A percentile compares a stretch with the other conserved stretches of the same genome.
Evolutionary conservation across 768 basidiomycete species (phyloP).

Genomic region (Hirschioporus abietinus): DNA sequence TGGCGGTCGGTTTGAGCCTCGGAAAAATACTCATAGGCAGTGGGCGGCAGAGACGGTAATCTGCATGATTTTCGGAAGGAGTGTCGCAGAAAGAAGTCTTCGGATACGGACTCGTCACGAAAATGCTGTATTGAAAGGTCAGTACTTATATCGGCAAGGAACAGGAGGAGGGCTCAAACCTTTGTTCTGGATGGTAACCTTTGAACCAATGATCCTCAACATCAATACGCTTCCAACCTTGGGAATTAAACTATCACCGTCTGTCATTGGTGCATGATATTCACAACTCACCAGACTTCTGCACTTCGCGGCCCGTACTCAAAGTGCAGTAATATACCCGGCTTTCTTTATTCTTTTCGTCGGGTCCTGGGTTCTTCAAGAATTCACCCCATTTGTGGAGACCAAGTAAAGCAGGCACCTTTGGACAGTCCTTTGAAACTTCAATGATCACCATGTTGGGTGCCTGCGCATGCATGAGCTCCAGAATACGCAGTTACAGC

Average conservation of each 20-base stretch:
- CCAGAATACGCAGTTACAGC: neutral
- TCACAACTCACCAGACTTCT: conserved; percentile 42
- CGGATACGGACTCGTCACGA: conserved; percentile 37
- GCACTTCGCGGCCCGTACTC: conserved; percentile 35
- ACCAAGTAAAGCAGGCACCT: conserved; percentile 37
- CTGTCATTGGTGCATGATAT: neutral
- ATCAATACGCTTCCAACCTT: conserved; percentile 48
- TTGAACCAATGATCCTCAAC: conserved; percentile 39
- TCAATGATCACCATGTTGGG: conserved; percentile 46
- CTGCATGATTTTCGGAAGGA: conserved; percentile 35
- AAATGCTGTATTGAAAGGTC: conserved; percentile 16
- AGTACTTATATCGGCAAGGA: conserved; percentile 5
- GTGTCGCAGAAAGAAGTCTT: conserved; percentile 30
- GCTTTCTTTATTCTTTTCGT: conserved; percentile 32
- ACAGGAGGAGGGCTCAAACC: conserved; percentile 20
- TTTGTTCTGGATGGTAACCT: conserved; percentile 28
- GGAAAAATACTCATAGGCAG: conserved; percentile 31
- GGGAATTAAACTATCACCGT: neutral
- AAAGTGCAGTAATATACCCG: conserved; percentile 39
- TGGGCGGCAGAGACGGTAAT: conserved; percentile 35
- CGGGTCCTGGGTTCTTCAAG: conserved; percentile 31
- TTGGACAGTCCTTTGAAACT: conserved; percentile 32
- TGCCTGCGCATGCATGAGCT: conserved; percentile 23
- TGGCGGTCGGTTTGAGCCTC: neutral
- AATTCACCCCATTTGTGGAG: conserved; percentile 48